Conservation (phyloP, 495 filamentous ascomycete species). For the Xylaria flabelliformis region DNA sequence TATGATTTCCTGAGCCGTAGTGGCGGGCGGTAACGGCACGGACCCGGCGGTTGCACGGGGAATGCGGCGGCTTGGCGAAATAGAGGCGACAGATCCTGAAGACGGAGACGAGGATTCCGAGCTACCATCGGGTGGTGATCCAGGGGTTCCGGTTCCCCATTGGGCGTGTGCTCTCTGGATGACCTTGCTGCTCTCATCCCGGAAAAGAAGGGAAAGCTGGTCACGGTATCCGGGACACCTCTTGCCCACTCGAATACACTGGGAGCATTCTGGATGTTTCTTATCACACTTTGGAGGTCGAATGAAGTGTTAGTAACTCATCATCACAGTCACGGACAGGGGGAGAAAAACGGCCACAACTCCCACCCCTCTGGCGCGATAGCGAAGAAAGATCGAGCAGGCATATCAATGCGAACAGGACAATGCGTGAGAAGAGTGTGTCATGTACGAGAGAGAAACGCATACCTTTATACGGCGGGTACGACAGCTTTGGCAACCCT, state of each 20-base stretch:
- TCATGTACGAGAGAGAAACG: conserved; percentile 23
- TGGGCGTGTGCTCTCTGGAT: conserved; percentile 67
- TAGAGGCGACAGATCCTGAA: background rate
- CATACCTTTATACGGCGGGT: conserved; percentile 67
- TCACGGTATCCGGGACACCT: conserved; percentile 75
- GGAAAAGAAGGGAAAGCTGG: conserved; percentile 72
- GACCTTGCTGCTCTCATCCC: conserved; percentile 73
- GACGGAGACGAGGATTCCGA: conserved; percentile 34
- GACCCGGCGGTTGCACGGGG: conserved; percentile 22
- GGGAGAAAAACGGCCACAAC: background rate
- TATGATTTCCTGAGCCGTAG: conserved; percentile 22
- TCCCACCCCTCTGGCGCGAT: no score
- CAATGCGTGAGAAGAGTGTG: conserved; percentile 23
- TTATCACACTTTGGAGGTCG: conserved; percentile 64
- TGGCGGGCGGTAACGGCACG: conserved; percentile 19
- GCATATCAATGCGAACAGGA: conserved; percentile 7
- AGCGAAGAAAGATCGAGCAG: conserved; percentile 9
- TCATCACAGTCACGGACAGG: background rate
- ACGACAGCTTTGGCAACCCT: conserved; percentile 71
- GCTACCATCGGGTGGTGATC: conserved; percentile 32
- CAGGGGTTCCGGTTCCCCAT: conserved; percentile 46
- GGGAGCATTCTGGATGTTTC: conserved; percentile 66
- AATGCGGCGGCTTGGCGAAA: background rate
- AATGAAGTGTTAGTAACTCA: conserved; percentile 6
- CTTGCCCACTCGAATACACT: conserved; percentile 63